Percentiles rank a stretch among this genome's conserved stretches.
These are phyloP conservation scores for Plasmodium reichenowi DNA, from an alignment of 169 alveolate genomes.

Conservation along the genomic window DNA sequence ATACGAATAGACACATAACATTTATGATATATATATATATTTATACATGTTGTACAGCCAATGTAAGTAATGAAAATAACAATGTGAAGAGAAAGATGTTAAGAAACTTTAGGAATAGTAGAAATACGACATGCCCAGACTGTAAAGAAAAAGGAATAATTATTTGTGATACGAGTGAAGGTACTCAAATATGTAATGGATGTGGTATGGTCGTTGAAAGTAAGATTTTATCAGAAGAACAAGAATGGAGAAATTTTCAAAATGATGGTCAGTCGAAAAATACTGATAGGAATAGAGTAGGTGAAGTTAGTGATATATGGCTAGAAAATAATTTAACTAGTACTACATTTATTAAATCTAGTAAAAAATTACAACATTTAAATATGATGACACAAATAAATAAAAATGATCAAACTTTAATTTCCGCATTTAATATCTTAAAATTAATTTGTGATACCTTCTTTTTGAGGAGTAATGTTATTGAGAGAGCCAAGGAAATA, in stretches of 20 bases:
- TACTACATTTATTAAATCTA: conserved; percentile 90
- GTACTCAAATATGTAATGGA: conserved; percentile 89
- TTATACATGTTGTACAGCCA: too few species aligned
- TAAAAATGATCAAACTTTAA: conserved; percentile 83
- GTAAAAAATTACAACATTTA: conserved; percentile 85
- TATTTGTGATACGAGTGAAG: conserved; percentile 89
- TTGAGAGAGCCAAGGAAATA: conserved; percentile 90
- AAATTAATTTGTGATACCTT: conserved; percentile 87
- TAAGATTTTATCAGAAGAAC: conserved; percentile 89
- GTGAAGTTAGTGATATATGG: conserved; percentile 92
- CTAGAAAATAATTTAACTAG: conserved; percentile 87
- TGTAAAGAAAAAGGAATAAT: conserved; percentile 86
- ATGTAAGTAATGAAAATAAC: not conserved
- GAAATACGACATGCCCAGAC: conserved; percentile 79
- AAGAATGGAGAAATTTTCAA: conserved; percentile 92
- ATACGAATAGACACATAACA: too few species aligned
- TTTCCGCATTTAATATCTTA: conserved; percentile 85
- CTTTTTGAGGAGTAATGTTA: conserved; percentile 85
- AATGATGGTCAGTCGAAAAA: conserved; percentile 84
- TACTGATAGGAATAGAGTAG: conserved; percentile 90
- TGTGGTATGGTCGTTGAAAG: conserved; percentile 91
- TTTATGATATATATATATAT: too few species aligned
- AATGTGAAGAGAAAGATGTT: conserved; percentile 52
- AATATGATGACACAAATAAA: conserved; percentile 83
- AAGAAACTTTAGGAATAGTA: conserved; percentile 58